A percentile compares a stretch with the other conserved stretches of the same genome.
Conservation (phyloP, 2,329 filamentous ascomycete genomes). For the Blastomyces emzantsi region DNA sequence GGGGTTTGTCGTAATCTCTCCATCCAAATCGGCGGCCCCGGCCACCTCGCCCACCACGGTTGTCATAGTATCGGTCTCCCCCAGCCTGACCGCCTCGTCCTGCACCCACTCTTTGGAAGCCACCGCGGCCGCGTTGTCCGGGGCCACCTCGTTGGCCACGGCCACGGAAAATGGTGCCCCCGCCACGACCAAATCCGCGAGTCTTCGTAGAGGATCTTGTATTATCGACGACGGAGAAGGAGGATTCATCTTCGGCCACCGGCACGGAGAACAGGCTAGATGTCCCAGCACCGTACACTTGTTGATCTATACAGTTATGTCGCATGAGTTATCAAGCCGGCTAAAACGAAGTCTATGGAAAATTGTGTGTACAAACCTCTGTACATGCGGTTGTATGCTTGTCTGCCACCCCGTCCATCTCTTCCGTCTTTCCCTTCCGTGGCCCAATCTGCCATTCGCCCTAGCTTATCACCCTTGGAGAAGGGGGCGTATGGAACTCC, state of each 20-base stretch:
- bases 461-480: constrained; percentile 97
- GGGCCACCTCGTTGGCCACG: constrained; percentile 67
- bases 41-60: constrained; percentile 57
- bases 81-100: constrained; percentile 57
- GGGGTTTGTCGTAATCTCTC: constrained; percentile 98
- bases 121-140: constrained; percentile 61
- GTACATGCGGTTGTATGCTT: constrained; percentile 87
- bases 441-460: constrained; percentile 99
- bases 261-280: constrained; percentile 84
- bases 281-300: constrained; percentile 88
- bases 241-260: constrained; percentile 87
- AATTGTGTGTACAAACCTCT: constrained; percentile 53
- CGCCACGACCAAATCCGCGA: constrained; percentile 71
- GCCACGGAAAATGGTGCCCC: constrained; percentile 80
- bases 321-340: constrained; percentile 16
- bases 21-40: constrained; percentile 85
- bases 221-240: constrained; percentile 97
- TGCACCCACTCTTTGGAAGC: constrained; percentile 63
- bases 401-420: constrained; percentile 67
- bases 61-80: constrained; percentile 57
- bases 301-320: constrained; percentile 59
- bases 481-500: constrained; percentile 96
- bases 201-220: constrained; percentile 76
- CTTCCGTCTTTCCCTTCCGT: constrained; percentile 65
- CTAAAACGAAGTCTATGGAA: constrained; percentile 9